Evolutionary conservation across 2,329 filamentous ascomycete species (phyloP), one percentile per base, ranked within the genome.

Genomic region (Ceratocystis papillata): DNA sequence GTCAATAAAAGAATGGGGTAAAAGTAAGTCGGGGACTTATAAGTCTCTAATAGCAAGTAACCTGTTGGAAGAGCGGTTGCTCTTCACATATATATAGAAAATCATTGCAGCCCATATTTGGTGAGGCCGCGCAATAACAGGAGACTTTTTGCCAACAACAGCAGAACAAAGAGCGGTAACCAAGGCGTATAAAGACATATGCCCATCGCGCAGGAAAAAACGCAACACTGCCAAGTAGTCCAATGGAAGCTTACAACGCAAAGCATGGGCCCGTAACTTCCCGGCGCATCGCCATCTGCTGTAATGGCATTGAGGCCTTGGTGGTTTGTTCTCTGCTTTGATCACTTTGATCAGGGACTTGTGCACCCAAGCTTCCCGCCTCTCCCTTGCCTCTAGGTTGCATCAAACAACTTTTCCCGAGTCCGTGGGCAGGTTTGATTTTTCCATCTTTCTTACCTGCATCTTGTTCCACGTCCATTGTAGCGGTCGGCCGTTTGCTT

Each of bases 401-500:
- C 53, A 57, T 17, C 17, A 57, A 17, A 30, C 53, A 22, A 30
- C 15, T 57, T 57, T 57, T n/a, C 48, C 53, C 28, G 53, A 30
- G 28, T 57, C 53, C 25, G 53, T 57, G 53, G 28, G 25, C 17
- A 30, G 28, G 10, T 30, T 30, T 57, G 53, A 7, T 15, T 15
- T 57, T 28, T 17, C 28, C 12, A 30, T 1, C 22, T 46, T 33
- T 46, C 64, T 62, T 66, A 66, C 64, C 64, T 62, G 30, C n/a
- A 22, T 28, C 20, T 44, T 62, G 46, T 50, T 62, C 45, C 20
- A n/a, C 20, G 57, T 66, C 48, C 64, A 66, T 66, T 30, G 28
- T 62, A 17, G 57, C 41, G 30, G 64, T 66, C n/a, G 48, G 48
- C 48, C 17, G 37, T 41, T 30, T 22, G 61, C 64, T 57, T 66